phyloP scores from a whole-genome alignment of 139 green algal species.

The Coelastrella sp. region DNA sequence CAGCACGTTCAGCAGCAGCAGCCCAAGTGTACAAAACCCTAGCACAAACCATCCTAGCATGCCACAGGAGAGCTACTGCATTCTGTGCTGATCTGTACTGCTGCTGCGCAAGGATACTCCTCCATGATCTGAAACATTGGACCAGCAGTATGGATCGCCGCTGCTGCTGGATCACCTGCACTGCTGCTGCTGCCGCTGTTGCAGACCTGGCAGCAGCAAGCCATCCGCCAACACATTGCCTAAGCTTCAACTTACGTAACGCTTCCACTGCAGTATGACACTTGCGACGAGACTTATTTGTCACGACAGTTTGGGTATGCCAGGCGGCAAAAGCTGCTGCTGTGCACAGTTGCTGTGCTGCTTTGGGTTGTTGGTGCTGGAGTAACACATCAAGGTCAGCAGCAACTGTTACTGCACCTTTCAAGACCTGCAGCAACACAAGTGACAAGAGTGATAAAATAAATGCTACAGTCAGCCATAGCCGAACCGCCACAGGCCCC shows the following conservation, averaged over 20 bases:
- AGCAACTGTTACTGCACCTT: background rate
- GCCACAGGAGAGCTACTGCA: conserved; percentile 20
- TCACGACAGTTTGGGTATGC: background rate
- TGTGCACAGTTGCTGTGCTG: background rate
- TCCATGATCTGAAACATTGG: background rate
- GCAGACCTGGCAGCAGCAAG: background rate
- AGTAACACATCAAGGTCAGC: conserved; percentile 25
- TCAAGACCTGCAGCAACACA: background rate
- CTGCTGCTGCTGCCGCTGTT: background rate
- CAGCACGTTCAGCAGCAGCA: background rate
- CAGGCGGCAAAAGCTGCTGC: conserved; percentile 20
- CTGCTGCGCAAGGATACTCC: background rate
- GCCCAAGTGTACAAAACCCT: background rate
- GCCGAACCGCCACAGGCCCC: no score
- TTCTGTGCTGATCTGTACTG: background rate
- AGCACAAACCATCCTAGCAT: background rate
- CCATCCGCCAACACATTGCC: background rate
- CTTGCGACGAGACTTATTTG: background rate
- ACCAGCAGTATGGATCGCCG: background rate
- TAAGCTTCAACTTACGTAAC: background rate
- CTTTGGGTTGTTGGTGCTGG: conserved; percentile 12
- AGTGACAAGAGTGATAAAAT: no score
- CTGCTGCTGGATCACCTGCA: conserved; percentile 21
- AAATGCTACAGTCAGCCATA: no score
- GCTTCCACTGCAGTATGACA: background rate